phyloP scores from a whole-genome alignment of 257 asterid species.

The Nicotiana obtusifolia region DNA sequence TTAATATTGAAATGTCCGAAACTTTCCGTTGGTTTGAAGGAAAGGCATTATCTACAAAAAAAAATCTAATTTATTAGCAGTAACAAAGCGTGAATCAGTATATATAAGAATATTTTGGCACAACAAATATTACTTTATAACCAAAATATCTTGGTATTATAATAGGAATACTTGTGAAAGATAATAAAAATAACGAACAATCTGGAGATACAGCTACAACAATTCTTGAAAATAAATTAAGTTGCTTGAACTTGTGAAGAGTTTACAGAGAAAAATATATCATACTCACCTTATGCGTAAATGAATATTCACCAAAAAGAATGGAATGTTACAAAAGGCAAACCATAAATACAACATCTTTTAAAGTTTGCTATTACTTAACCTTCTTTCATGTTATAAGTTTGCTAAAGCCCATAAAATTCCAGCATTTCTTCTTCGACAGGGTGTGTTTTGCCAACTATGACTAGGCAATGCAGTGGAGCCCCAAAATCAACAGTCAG shows the following conservation, averaged over 20 bases:
- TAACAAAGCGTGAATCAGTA: background rate
- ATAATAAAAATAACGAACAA: background rate
- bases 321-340: background rate
- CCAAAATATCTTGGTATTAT: background rate
- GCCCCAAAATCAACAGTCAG: conserved; percentile 58
- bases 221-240: background rate
- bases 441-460: conserved; percentile 82
- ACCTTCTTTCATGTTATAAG: background rate
- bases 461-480: conserved; percentile 83
- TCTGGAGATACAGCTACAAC: background rate
- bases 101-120: background rate
- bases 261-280: background rate
- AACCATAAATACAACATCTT: background rate
- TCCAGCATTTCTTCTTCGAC: conserved; percentile 87
- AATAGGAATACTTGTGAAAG: background rate
- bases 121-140: background rate
- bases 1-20: too few species aligned
- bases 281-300: background rate
- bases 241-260: background rate
- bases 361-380: background rate
- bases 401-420: conserved; percentile 34
- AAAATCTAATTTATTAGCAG: background rate
- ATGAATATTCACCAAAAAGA: background rate
- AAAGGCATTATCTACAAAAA: background rate
- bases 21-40: background rate